A percentile compares a stretch with the other conserved stretches of the same genome.
Conservation (phyloP, 1,284 basidiomycete species). For the Caloboletus inedulis region DNA sequence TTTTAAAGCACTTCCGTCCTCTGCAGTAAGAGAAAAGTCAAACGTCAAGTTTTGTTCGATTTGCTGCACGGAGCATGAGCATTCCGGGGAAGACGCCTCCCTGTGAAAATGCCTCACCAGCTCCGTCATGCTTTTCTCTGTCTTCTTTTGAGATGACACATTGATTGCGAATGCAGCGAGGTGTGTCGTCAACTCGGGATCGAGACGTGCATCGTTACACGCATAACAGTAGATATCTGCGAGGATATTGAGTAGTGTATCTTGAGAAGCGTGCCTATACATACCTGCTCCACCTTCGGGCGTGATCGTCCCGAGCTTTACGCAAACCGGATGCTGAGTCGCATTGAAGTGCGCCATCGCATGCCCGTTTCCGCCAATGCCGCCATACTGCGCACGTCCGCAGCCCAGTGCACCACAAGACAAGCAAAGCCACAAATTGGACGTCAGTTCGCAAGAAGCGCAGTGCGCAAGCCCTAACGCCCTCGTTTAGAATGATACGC, state of each 20-base stretch:
- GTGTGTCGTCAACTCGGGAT: conserved; percentile 77
- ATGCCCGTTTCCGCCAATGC: conserved; percentile 86
- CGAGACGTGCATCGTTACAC: conserved; percentile 86
- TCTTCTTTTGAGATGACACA: conserved; percentile 81
- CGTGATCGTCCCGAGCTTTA: conserved; percentile 96
- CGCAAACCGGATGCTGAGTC: conserved; percentile 79
- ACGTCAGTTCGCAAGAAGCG: conserved; percentile 73
- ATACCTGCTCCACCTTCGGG: conserved; percentile 88
- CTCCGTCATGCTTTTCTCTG: conserved; percentile 97
- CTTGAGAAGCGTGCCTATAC: conserved; percentile 15
- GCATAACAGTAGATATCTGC: conserved; percentile 92
- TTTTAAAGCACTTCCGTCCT: conserved; percentile 84
- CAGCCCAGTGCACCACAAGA: conserved; percentile 95
- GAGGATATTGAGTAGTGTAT: background rate
- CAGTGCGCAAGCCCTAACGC: conserved; percentile 72
- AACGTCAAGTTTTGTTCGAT: conserved; percentile 96
- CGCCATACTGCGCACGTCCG: conserved; percentile 86
- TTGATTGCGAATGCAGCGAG: conserved; percentile 87
- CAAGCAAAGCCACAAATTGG: conserved; percentile 95
- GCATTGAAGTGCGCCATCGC: conserved; percentile 80
- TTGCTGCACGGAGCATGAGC: conserved; percentile 54
- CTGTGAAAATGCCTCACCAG: conserved; percentile 50
- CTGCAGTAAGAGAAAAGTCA: conserved; percentile 92
- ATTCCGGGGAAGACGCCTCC: background rate
- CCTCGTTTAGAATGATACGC: conserved; percentile 8